phyloP scores from a whole-genome alignment of 441 rosid species.

The Manihot esculenta region DNA sequence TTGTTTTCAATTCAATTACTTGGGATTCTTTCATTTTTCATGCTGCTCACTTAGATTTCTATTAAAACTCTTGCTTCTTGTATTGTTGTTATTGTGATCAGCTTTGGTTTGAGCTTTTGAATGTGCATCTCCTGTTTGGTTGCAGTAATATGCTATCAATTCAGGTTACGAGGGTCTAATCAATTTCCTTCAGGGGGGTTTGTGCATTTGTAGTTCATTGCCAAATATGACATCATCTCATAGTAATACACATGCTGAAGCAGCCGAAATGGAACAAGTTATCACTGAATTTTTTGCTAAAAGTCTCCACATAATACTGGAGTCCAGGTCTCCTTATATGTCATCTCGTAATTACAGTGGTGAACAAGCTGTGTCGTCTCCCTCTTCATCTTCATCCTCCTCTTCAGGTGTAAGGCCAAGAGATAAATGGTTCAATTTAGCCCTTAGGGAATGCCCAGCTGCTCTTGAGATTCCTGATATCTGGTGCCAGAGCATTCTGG shows the following conservation, averaged over 20 bases:
- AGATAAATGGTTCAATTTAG: conserved; percentile 91
- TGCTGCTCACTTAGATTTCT: conserved; percentile 1
- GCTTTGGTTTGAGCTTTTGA: background rate
- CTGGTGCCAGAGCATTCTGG: conserved; percentile 63
- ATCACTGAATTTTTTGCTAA: conserved; percentile 84
- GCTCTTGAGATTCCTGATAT: conserved; percentile 73
- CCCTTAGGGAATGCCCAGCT: conserved; percentile 82
- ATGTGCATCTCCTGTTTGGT: conserved; percentile 14
- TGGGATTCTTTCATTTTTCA: background rate
- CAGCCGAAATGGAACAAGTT: conserved; percentile 73
- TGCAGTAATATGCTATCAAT: conserved; percentile 25
- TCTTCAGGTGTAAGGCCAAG: conserved; percentile 83
- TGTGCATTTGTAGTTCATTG: conserved; percentile 12
- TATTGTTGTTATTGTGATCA: background rate
- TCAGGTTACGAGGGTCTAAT: conserved; percentile 8
- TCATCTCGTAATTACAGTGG: conserved; percentile 78
- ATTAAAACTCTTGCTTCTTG: background rate
- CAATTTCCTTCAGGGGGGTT: conserved; percentile 8
- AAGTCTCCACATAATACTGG: conserved; percentile 84
- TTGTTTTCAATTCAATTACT: background rate
- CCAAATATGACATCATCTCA: conserved; percentile 56
- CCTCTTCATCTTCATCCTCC: conserved; percentile 73
- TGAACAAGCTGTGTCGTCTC: conserved; percentile 67
- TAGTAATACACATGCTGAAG: conserved; percentile 53
- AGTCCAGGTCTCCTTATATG: conserved; percentile 74